Percentiles rank a stretch among this genome's conserved stretches.
Evolutionary conservation across 305 asterid species (phyloP).

Genomic region (Vinca major): DNA sequence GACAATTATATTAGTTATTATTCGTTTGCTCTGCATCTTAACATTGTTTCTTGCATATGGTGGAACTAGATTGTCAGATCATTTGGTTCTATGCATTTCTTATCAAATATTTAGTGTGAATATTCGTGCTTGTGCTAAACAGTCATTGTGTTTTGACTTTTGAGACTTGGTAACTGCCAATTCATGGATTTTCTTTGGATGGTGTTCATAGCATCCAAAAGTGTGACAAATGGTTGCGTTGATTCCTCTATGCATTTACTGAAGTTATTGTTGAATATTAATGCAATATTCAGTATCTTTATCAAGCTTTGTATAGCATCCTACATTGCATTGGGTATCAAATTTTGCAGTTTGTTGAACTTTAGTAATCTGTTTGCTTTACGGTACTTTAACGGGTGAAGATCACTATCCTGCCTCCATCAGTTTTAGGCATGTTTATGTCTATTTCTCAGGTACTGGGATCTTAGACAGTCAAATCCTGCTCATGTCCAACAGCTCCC

Average conservation of each 20-base stretch:
- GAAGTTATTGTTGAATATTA: background rate
- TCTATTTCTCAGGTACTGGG: slow-evolving; percentile 69
- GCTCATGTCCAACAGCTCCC: slow-evolving; percentile 88
- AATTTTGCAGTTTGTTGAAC: background rate
- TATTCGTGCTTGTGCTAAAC: background rate
- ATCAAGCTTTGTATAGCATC: background rate
- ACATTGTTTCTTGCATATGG: slow-evolving; percentile 1
- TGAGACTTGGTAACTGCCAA: too few relatives aligned
- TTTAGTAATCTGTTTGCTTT: background rate
- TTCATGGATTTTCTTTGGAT: background rate
- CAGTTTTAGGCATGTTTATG: background rate
- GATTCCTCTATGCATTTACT: too few relatives aligned
- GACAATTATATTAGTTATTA: background rate
- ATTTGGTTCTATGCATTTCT: background rate
- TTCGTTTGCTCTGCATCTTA: background rate
- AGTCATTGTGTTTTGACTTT: background rate
- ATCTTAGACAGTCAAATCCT: slow-evolving; percentile 78
- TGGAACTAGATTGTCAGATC: background rate
- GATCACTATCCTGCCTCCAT: background rate
- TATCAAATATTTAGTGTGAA: background rate
- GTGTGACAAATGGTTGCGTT: too few relatives aligned
- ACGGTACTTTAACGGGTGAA: background rate
- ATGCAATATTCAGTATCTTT: background rate
- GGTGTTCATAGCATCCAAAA: background rate
- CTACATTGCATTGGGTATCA: background rate